Evolutionary conservation across 805 yeast species (phyloP).

Genomic region (Hanseniaspora nectarophila): DNA sequence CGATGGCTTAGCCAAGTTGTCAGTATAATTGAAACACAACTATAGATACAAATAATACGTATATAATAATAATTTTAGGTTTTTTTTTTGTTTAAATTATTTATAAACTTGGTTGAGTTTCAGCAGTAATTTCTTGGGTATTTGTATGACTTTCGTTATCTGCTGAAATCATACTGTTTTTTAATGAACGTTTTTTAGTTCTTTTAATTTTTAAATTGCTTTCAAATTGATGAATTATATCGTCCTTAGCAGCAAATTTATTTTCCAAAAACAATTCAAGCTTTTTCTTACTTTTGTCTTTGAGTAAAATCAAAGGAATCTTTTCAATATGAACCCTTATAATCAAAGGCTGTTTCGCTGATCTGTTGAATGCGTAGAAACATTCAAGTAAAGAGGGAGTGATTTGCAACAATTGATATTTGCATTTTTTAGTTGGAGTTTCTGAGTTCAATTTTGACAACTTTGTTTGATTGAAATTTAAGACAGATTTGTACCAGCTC

Average conservation of each 20-base stretch:
- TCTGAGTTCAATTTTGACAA: not conserved
- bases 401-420: slow-evolving; percentile 25
- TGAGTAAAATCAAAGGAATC: slow-evolving; percentile 34
- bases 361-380: slow-evolving; percentile 17
- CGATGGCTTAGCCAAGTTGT: slow-evolving; percentile 32
- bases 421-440: not conserved
- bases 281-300: slow-evolving; percentile 43
- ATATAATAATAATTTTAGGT: not conserved
- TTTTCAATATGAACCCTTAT: slow-evolving; percentile 38
- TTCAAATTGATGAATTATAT: slow-evolving; percentile 32
- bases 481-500: not conserved
- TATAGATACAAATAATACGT: not conserved
- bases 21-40: slow-evolving; percentile 35
- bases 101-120: no score
- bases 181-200: not conserved
- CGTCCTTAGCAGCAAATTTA: slow-evolving; percentile 63
- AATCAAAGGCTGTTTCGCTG: slow-evolving; percentile 23
- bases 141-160: not conserved
- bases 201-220: slow-evolving; percentile 22
- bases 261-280: slow-evolving; percentile 67
- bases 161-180: not conserved
- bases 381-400: slow-evolving; percentile 27
- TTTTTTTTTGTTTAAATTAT: no score
- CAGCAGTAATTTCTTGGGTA: not conserved
- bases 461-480: not conserved